Base-by-base conservation (phyloP, 805 yeast species). In the Zygoascus biomembranicola region DNA sequence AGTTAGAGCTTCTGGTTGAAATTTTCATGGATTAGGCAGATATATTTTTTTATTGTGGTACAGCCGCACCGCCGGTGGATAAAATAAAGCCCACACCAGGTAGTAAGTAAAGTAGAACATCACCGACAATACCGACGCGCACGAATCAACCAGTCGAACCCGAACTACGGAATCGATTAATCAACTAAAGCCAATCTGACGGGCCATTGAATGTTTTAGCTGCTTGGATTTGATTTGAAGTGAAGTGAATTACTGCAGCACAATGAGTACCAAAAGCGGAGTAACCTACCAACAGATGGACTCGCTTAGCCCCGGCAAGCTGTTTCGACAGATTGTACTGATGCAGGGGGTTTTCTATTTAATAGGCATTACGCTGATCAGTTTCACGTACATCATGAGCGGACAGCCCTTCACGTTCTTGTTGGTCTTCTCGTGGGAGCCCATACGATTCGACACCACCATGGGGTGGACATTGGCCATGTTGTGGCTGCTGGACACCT, bases 361-460 rank as follows among this genome's bases (percentile, higher is more conserved):
- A 5, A 78, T 88, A 1, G 97, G 96, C 1, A 65, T 78, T 1
- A 64, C 84, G 6, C 68, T 88, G 45, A 85, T 90, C 58, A 79
- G 77, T 56, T 71, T 84, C 41, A 78, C 86, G 51, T 80, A 90
- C 1, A 72, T 79, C 51, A 71, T 94, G 11, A 75, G 82, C 32
- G 97, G 97, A 0, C 79, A 83, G 61, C 78, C 77, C 20, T 83
- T 88, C 69, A 70, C 78, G 6, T 64, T 85, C 19, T 79, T 72
- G 42, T 84, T 94, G 85, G 73, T 90, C 11, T 86, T 90, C 60
- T 82, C 89, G 49, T 90, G 96, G 95, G 79, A 81, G 57, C 70
- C 79, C 43, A 78, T 92, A 1, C 77, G 87, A 4, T 73, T 83
- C 55, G 86, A 84, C 49, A 89, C 87, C 64, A 81, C 95, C 0